These are phyloP conservation scores for Eimeria necatrix DNA, from an alignment of 169 alveolate genomes.

Conservation along the genomic window DNA sequence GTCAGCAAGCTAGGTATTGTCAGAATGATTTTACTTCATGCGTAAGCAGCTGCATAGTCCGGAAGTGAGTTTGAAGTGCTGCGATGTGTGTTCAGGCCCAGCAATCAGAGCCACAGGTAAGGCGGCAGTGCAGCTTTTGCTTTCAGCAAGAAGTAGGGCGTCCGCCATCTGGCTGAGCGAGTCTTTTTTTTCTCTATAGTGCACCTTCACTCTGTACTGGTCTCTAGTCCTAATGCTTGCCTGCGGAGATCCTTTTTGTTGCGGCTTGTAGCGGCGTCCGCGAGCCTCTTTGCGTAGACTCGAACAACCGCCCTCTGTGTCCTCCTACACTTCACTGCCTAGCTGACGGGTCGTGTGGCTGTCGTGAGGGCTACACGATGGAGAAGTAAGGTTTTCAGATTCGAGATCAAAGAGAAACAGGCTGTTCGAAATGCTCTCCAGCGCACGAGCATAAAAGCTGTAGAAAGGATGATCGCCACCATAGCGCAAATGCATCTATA, in stretches of 20 bases:
- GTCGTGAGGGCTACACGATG: slow-evolving; percentile 75
- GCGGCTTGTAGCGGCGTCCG: slow-evolving; percentile 4
- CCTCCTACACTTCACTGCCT: slow-evolving; percentile 78
- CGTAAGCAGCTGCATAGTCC: too few relatives aligned
- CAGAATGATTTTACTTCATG: too few relatives aligned
- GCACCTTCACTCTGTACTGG: too few relatives aligned
- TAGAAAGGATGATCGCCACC: too few relatives aligned
- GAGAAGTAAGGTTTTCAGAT: slow-evolving; percentile 25
- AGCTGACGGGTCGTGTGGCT: slow-evolving; percentile 79
- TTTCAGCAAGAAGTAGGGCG: too few relatives aligned
- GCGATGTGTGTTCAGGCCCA: slow-evolving; percentile 46
- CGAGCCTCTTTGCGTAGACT: slow-evolving; percentile 36
- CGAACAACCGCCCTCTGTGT: slow-evolving; percentile 47
- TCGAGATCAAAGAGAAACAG: not conserved
- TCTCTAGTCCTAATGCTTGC: not conserved
- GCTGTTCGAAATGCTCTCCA: not conserved
- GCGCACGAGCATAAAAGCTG: not conserved
- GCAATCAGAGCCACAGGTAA: slow-evolving; percentile 40
- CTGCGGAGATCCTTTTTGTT: not conserved
- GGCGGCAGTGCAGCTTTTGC: not conserved
- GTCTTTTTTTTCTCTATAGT: too few relatives aligned
- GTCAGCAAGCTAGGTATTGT: too few relatives aligned
- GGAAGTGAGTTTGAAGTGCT: not conserved
- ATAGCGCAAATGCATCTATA: too few relatives aligned
- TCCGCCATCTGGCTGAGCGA: too few relatives aligned